A percentile compares a stretch with the other conserved stretches of the same genome.
phyloP scores from a whole-genome alignment of 306 rosid genomes.

The Ormosia semicastrata region DNA sequence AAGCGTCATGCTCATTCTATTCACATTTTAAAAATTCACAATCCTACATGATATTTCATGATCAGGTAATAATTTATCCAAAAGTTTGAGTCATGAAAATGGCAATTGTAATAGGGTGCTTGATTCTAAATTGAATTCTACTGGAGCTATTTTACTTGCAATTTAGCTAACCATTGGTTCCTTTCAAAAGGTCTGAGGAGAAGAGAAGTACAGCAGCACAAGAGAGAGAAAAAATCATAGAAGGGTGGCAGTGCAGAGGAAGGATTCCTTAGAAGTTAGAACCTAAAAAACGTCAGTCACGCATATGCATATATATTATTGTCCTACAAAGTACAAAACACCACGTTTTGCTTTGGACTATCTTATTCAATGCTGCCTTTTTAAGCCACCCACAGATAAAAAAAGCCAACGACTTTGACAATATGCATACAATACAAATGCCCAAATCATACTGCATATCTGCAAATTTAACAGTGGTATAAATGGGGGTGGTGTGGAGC shows the following conservation, averaged over 20 bases:
- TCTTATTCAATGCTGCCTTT: constrained; percentile 5
- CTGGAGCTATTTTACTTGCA: not conserved
- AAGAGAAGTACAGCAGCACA: not conserved
- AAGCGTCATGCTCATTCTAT: no score
- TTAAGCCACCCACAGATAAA: not conserved
- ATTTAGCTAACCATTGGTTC: not conserved
- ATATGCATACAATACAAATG: constrained; percentile 38
- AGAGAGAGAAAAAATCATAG: not conserved
- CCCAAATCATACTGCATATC: constrained; percentile 41
- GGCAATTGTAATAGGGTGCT: no score
- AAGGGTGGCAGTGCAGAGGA: not conserved
- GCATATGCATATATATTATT: not conserved
- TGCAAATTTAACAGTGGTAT: constrained; percentile 43
- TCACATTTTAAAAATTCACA: no score
- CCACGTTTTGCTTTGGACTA: constrained; percentile 26
- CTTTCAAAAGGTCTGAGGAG: not conserved
- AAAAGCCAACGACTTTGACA: constrained; percentile 2
- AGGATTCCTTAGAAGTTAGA: not conserved
- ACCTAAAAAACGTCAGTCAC: constrained; percentile 25
- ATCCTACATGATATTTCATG: no score
- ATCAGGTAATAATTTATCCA: no score
- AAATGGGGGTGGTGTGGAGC: constrained; percentile 54
- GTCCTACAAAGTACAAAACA: constrained; percentile 29
- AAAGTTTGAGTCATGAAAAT: no score
- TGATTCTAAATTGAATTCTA: no score